A percentile compares a stretch with the other conserved stretches of the same genome.
Evolutionary conservation across 345 rosid genomes (phyloP).

Genomic region (Orychophragmus violaceus): DNA sequence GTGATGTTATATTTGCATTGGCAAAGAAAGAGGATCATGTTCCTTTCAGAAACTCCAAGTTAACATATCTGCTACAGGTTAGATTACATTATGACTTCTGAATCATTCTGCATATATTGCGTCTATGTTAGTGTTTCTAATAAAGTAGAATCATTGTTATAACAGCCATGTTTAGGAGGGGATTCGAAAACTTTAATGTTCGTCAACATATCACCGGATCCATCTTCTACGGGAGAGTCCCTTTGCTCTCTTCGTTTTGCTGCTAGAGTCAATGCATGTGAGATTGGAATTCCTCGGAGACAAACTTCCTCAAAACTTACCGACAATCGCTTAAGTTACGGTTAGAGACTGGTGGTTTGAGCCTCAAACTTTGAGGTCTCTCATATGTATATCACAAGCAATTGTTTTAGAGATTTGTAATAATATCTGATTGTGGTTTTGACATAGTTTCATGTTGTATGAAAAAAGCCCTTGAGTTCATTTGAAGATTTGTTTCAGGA

Average conservation of each 20-base stretch:
- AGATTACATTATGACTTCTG: background rate
- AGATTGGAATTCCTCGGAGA: background rate
- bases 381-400: background rate
- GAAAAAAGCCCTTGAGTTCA: background rate
- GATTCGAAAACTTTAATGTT: background rate
- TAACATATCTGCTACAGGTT: conserved; percentile 69
- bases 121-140: background rate
- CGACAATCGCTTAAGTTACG: background rate
- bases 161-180: background rate
- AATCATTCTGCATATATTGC: background rate
- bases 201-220: background rate
- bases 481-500: background rate
- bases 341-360: background rate
- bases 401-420: background rate
- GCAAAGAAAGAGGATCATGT: conserved; percentile 95
- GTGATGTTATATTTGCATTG: conserved; percentile 81
- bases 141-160: background rate
- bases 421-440: background rate
- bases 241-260: background rate
- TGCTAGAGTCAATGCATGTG: background rate
- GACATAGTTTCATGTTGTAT: background rate
- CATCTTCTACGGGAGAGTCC: background rate
- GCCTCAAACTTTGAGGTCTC: background rate
- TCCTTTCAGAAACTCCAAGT: conserved; percentile 90
- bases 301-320: background rate